Base-by-base conservation (phyloP, 257 asterid genomes). In the Jacaranda copaia region DNA sequence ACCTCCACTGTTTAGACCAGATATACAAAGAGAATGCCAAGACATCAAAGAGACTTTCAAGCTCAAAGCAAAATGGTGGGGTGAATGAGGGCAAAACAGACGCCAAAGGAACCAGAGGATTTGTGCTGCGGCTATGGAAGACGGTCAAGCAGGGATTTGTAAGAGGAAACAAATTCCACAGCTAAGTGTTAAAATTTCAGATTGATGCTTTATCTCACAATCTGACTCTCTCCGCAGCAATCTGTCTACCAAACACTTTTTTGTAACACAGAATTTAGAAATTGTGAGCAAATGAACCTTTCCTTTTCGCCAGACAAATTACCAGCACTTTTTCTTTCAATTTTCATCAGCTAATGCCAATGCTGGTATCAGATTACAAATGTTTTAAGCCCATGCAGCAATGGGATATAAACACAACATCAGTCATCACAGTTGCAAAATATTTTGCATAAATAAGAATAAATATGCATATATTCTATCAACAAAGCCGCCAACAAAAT, bases 1-100 rank as follows among this genome's bases (percentile, higher is more conserved):
- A 80, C 70, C 81, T 68, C 48, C 82, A 77, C 6, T 79, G 85
- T 4, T 55, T 90, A 4, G 84, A 82, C 56, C 75, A 64, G 56
- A 75, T 88, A 57, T 81, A 76, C 66, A 74, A 81, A 68, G 74
- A 84, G 60, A 83, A 81, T 51, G 77, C 82, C 4, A 90, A 73
- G 76, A 67, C 74, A 53, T 69, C 84, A 5, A 90, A 80, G 82
- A 87, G 75, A 80, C 82, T 87, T 76, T 45, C 87, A 1, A 53
- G 58, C 72, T 61, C 85, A 16, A 79, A 75, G 48, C 61, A 39
- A 66, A 73, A 53, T 14, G 5, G 69, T 0, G 59, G 68, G 38
- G 75, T 0, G 42, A 38, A 8, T 8, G 79, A 46, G 56, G 36
- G 61, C 18, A 65, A 67, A 40, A 60, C 35, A 36, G 79, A 60